Percentiles rank a stretch among this genome's conserved stretches.
Evolutionary conservation across 768 basidiomycete genomes (phyloP).

Genomic region (Lactarius quietus): DNA sequence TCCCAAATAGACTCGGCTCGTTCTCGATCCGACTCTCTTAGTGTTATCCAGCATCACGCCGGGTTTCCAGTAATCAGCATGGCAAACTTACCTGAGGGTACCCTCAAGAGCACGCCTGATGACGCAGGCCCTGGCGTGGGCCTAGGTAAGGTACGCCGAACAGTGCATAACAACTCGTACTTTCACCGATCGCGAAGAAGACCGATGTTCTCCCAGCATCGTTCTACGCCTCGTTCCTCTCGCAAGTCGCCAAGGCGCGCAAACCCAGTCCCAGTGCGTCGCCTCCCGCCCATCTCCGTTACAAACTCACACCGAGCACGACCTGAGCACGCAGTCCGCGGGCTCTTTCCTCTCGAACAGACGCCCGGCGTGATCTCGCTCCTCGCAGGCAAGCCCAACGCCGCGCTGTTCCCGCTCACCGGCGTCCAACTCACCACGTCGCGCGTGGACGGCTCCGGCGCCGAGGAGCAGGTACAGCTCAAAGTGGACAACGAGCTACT

Average conservation of each 20-base stretch:
- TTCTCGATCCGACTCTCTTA: too few relatives aligned
- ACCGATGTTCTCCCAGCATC: constrained; percentile 42
- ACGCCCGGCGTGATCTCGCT: constrained; percentile 75
- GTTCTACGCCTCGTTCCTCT: constrained; percentile 60
- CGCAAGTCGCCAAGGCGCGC: constrained; percentile 55
- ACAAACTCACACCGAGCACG: too few relatives aligned
- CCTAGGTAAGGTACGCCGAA: neutral
- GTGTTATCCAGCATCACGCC: too few relatives aligned
- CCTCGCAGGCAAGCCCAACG: constrained; percentile 90
- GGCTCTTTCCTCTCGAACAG: constrained; percentile 75
- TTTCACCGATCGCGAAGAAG: neutral
- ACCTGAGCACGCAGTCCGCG: constrained; percentile 44
- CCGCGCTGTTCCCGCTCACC: constrained; percentile 86
- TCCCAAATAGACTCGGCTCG: too few relatives aligned
- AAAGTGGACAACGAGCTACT: constrained; percentile 58
- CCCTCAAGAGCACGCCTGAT: too few relatives aligned
- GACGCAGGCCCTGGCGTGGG: neutral
- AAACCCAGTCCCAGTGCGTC: constrained; percentile 55
- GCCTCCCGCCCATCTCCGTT: neutral
- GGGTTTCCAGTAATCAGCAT: neutral
- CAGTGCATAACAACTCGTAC: neutral
- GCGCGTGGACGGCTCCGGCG: constrained; percentile 42
- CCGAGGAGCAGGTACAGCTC: constrained; percentile 46
- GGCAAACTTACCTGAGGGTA: neutral
- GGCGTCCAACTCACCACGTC: constrained; percentile 65